Conservation (phyloP, 2,329 filamentous ascomycete genomes). For the Hirsutella minnesotensis region DNA sequence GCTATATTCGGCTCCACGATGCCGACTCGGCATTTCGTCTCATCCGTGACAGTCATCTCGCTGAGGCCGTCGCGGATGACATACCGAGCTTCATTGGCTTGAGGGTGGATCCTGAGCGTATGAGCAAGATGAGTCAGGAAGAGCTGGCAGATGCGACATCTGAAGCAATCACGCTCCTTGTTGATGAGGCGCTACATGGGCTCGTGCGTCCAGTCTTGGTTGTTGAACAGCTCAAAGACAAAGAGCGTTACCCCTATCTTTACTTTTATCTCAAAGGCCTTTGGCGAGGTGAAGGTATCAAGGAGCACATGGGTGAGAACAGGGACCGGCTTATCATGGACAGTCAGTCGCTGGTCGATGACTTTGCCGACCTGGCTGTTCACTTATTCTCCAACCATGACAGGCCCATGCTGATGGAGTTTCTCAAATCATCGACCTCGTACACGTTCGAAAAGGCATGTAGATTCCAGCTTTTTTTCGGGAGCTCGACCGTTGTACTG, state of each 20-base stretch:
- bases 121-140: constrained; percentile 49
- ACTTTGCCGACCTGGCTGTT: constrained; percentile 78
- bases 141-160: constrained; percentile 72
- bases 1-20: constrained; percentile 84
- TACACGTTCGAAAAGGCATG: constrained; percentile 72
- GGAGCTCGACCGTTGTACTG: constrained; percentile 2
- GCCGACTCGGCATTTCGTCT: constrained; percentile 79
- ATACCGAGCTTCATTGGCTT: constrained; percentile 81
- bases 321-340: constrained; percentile 46
- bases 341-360: constrained; percentile 61
- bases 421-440: constrained; percentile 70
- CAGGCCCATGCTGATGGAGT: constrained; percentile 69
- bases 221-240: constrained; percentile 61
- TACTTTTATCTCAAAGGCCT: constrained; percentile 86
- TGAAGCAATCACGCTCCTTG: constrained; percentile 76
- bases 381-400: constrained; percentile 80
- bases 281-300: constrained; percentile 64
- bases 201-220: constrained; percentile 70
- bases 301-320: constrained; percentile 39
- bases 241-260: constrained; percentile 60
- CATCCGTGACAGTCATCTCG: constrained; percentile 79
- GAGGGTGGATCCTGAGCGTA: constrained; percentile 62
- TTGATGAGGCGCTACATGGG: constrained; percentile 83
- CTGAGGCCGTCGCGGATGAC: constrained; percentile 79
- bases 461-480: background rate